phyloP scores from a whole-genome alignment of 345 rosid species.

The Gossypium mustelinum region DNA sequence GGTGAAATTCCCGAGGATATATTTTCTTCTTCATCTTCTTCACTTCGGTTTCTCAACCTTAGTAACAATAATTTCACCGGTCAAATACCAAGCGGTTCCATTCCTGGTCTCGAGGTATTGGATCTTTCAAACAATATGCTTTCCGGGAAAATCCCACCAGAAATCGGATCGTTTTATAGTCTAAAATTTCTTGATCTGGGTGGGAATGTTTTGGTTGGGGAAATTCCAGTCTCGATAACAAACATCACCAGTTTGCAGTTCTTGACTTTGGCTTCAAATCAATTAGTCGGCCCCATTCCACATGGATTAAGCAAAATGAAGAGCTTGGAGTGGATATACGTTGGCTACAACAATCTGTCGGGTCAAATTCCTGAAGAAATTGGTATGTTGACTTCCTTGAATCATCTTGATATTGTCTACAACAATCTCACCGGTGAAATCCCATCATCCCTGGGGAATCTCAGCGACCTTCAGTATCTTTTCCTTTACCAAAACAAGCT shows the following conservation, averaged over 20 bases:
- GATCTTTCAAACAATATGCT: slow-evolving; percentile 88
- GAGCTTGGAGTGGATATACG: slow-evolving; percentile 71
- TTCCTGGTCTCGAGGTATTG: slow-evolving; percentile 41
- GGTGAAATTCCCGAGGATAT: slow-evolving; percentile 48
- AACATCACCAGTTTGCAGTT: slow-evolving; percentile 48
- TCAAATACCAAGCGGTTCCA: slow-evolving; percentile 30
- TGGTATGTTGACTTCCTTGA: slow-evolving; percentile 48
- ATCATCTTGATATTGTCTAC: slow-evolving; percentile 86
- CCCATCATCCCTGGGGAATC: slow-evolving; percentile 60
- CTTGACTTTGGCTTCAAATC: slow-evolving; percentile 80
- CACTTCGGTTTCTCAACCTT: slow-evolving; percentile 63
- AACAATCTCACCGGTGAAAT: slow-evolving; percentile 76
- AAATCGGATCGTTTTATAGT: slow-evolving; percentile 49
- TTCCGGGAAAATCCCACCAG: slow-evolving; percentile 46
- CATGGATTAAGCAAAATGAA: slow-evolving; percentile 42
- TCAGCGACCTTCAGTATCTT: slow-evolving; percentile 52
- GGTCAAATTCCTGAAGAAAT: slow-evolving; percentile 68
- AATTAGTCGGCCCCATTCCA: slow-evolving; percentile 60
- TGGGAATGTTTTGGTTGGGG: slow-evolving; percentile 65
- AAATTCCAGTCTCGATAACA: slow-evolving; percentile 45
- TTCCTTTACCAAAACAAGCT: slow-evolving; percentile 84
- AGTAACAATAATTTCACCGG: slow-evolving; percentile 89
- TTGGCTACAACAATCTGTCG: slow-evolving; percentile 85
- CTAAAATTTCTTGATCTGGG: slow-evolving; percentile 74
- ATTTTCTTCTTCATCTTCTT: slow-evolving; percentile 49